Evolutionary conservation across 352 stramenopile species (phyloP).

Genomic region (Pythium scleroteichum): DNA sequence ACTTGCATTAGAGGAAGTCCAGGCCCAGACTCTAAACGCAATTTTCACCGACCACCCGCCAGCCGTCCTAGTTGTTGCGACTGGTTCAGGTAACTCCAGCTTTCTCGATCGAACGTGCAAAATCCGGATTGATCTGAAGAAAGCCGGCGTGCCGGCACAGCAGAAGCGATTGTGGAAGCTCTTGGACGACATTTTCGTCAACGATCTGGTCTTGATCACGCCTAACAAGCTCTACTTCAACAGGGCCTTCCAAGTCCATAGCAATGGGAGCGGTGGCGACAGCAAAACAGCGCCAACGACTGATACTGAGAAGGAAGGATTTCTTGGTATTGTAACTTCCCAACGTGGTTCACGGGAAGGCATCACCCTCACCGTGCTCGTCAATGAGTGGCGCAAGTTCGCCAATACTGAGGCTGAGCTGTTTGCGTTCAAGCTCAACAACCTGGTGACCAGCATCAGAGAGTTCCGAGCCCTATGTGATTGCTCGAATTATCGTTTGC

Average conservation of each 20-base stretch:
- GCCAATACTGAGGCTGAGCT: slow-evolving; percentile 48
- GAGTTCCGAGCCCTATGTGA: slow-evolving; percentile 87
- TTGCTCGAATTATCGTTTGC: slow-evolving; percentile 70
- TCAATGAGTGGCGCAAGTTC: slow-evolving; percentile 48
- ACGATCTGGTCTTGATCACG: slow-evolving; percentile 81
- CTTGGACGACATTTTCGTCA: slow-evolving; percentile 59
- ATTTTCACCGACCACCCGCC: slow-evolving; percentile 64
- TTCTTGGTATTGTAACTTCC: slow-evolving; percentile 76
- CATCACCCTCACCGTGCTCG: slow-evolving; percentile 63
- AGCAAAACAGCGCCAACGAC: background rate
- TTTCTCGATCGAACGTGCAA: slow-evolving; percentile 73
- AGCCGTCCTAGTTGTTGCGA: slow-evolving; percentile 48
- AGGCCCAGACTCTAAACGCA: slow-evolving; percentile 81
- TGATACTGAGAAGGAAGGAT: slow-evolving; percentile 28
- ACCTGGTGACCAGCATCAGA: slow-evolving; percentile 86
- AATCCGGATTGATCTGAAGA: slow-evolving; percentile 66
- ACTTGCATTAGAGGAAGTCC: slow-evolving; percentile 84
- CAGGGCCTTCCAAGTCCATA: slow-evolving; percentile 31
- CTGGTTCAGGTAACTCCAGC: slow-evolving; percentile 41
- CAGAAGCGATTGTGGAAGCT: slow-evolving; percentile 36
- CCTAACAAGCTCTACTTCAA: slow-evolving; percentile 52
- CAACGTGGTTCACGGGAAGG: slow-evolving; percentile 74
- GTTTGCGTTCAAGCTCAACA: slow-evolving; percentile 86
- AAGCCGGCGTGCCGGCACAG: slow-evolving; percentile 29
- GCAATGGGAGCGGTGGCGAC: slow-evolving; percentile 3